Evolutionary conservation across 768 basidiomycete species (phyloP), one percentile per base, ranked within the genome.

Genomic region (Rhizopogon vinicolor): DNA sequence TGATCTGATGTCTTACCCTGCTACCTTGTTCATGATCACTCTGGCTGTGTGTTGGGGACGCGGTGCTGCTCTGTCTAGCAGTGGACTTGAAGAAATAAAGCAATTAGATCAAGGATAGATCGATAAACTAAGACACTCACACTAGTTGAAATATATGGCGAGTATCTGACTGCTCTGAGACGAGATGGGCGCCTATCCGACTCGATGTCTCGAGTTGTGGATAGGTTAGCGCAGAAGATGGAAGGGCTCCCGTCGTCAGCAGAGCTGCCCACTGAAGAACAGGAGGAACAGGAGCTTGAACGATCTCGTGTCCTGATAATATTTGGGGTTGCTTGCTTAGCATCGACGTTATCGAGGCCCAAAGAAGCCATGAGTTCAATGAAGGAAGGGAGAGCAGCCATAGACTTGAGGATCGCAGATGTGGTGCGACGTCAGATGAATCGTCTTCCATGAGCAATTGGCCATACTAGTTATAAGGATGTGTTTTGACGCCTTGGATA

Each of bases 281-380:
- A 72, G 44, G 80, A 77, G 46, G 74, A 77, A 52, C 81, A 78
- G 29, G 75, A 73, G 25, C 77, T 74, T 29, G 74, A 74, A 62
- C 67, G 71, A 54, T 69, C 66, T 54, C 66, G 70, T 18, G 60
- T 41, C 4, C 53, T 33, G 39, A 40, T 58, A 58, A 68, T 59
- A 58, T 60, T 63, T 62, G 72, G 52, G 45, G 72, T 62, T 49
- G 57, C 63, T 59, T 66, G 59, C 45, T 73, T 69, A 52, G 73
- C 45, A 31, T 70, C 60, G 10, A 65, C 68, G 60, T 79, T 78
- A 60, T 88, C 83, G 69, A 92, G 77, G 60, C 88, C 91, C 62
- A 93, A 77, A 57, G 91, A 82, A 59, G 83, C 82, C 89, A 93
- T 90, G 68, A 93, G 87, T 74, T 91, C 85, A 56, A 90, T 84